These are phyloP conservation scores for Staphylotrichum longicolle DNA, from an alignment of 495 filamentous ascomycete species.

Conservation along the genomic window DNA sequence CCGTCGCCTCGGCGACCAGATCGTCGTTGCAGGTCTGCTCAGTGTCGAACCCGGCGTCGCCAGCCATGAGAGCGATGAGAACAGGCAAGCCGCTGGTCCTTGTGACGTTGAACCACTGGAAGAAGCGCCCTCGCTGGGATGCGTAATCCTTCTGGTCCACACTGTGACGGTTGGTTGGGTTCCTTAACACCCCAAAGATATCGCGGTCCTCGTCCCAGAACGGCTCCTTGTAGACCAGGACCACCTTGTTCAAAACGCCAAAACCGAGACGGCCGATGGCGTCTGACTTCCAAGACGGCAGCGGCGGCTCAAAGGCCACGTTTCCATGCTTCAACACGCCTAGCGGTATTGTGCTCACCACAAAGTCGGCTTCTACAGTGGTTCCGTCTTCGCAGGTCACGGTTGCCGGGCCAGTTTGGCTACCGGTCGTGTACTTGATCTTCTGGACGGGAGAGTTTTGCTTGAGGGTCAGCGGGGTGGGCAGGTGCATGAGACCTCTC, in stretches of 20 bases:
- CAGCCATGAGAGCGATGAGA: conserved; percentile 91
- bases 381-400: conserved; percentile 80
- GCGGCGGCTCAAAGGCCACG: conserved; percentile 74
- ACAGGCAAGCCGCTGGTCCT: conserved; percentile 84
- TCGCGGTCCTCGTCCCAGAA: conserved; percentile 94
- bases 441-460: conserved; percentile 65
- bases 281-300: conserved; percentile 80
- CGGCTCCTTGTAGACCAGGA: conserved; percentile 80
- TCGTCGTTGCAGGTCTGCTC: conserved; percentile 70
- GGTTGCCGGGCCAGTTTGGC: conserved; percentile 41
- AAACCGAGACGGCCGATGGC: conserved; percentile 88
- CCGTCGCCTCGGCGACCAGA: conserved; percentile 75
- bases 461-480: conserved; percentile 74
- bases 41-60: conserved; percentile 85
- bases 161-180: conserved; percentile 54
- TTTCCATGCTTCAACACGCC: conserved; percentile 79
- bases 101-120: conserved; percentile 94
- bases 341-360: conserved; percentile 85
- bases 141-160: conserved; percentile 54
- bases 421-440: conserved; percentile 62
- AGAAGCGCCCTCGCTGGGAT: conserved; percentile 72
- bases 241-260: conserved; percentile 91
- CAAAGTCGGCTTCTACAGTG: conserved; percentile 72
- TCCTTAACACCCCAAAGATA: conserved; percentile 88
- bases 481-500: conserved; percentile 71